Evolutionary conservation across 1,139 yeast species (phyloP).

Genomic region (Insectozyma bohioensis): DNA sequence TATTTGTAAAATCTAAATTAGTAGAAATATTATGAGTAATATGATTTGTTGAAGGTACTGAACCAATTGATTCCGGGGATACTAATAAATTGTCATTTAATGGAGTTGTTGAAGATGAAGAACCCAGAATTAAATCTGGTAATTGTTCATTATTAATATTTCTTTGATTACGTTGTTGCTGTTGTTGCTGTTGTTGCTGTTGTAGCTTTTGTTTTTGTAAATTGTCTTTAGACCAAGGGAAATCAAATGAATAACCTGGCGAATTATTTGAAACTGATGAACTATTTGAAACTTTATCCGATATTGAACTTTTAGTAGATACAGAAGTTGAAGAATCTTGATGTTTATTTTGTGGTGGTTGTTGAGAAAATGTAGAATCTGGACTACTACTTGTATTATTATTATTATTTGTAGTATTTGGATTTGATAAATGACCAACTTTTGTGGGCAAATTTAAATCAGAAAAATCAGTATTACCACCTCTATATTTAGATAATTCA

Average conservation of each 20-base stretch:
- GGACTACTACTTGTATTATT: conserved; percentile 1
- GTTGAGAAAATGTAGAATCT: conserved; percentile 10
- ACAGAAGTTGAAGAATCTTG: conserved; percentile 16
- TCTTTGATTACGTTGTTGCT: conserved; percentile 7
- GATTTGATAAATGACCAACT: conserved; percentile 33
- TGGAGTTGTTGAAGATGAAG: conserved; percentile 40
- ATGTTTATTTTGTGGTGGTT: conserved; percentile 9
- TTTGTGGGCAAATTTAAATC: conserved; percentile 35
- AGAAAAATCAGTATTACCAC: conserved; percentile 44
- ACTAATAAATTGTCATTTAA: conserved; percentile 39
- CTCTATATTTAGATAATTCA: conserved; percentile 68
- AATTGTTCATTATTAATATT: conserved; percentile 10
- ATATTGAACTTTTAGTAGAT: conserved; percentile 13
- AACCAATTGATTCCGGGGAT: conserved; percentile 30
- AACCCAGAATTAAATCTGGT: conserved; percentile 39
- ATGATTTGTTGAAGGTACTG: conserved; percentile 14
- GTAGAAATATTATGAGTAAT: conserved; percentile 17
- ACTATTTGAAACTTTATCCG: conserved; percentile 18
- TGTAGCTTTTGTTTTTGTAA: conserved; percentile 13
- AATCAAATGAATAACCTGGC: conserved; percentile 22
- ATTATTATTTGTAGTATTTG: conserved; percentile 17
- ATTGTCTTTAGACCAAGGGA: conserved; percentile 37
- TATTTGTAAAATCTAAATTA: conserved; percentile 19
- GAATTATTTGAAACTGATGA: conserved; percentile 23
- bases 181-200: conserved; percentile 10